These are phyloP conservation scores for Phytopythium oedochilum DNA, from an alignment of 352 stramenopile genomes.

Conservation along the genomic window DNA sequence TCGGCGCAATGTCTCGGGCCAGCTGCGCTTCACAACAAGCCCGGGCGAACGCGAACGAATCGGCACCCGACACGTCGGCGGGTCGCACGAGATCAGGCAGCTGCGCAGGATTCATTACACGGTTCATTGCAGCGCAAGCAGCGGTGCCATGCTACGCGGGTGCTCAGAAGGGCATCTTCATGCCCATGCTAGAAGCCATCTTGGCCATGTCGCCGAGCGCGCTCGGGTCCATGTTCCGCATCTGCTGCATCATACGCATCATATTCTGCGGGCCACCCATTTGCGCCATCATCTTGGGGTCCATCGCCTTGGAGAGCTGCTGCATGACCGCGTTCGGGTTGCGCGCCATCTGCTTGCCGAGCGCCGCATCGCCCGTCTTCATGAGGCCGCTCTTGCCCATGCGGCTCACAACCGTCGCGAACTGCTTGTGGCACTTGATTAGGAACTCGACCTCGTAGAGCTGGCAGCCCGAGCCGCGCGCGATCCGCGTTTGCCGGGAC, in stretches of 20 bases:
- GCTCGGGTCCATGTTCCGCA: conserved; percentile 84
- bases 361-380: conserved; percentile 82
- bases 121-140: background rate
- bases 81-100: background rate
- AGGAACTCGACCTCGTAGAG: conserved; percentile 90
- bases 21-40: too few species aligned
- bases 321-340: conserved; percentile 97
- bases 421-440: conserved; percentile 96
- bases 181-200: conserved; percentile 64
- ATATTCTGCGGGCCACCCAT: conserved; percentile 81
- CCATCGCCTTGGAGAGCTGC: conserved; percentile 94
- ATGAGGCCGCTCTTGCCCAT: conserved; percentile 97
- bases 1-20: too few species aligned
- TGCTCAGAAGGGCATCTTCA: conserved; percentile 79
- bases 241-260: conserved; percentile 95
- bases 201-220: conserved; percentile 75
- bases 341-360: conserved; percentile 93
- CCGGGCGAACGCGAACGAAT: too few species aligned
- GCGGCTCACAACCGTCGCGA: conserved; percentile 92
- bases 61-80: background rate
- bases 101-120: background rate
- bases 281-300: conserved; percentile 90
- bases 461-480: conserved; percentile 88
- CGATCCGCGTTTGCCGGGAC: conserved; percentile 84
- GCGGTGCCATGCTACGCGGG: background rate